phyloP scores from a whole-genome alignment of 1,284 basidiomycete genomes.

The Ganoderma resinaceum region DNA sequence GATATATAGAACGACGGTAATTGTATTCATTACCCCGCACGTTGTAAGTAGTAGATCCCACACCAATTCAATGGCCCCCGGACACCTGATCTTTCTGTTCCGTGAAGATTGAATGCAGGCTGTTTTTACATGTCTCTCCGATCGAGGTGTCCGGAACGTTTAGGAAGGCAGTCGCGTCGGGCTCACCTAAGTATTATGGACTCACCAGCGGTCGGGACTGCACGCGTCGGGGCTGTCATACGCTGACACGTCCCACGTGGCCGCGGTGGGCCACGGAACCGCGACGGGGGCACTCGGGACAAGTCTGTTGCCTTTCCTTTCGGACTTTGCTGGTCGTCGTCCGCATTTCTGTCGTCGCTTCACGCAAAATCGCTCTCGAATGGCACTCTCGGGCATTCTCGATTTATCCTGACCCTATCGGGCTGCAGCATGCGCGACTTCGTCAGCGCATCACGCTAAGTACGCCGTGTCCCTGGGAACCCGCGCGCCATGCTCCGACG shows the following conservation, averaged over 20 bases:
- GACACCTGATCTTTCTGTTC: not conserved
- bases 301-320: not conserved
- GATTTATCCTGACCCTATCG: not conserved
- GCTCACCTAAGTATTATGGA: too few relatives aligned
- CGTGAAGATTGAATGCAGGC: not conserved
- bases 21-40: not conserved
- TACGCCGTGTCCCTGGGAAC: not conserved
- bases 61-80: not conserved
- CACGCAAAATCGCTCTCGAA: conserved; percentile 1
- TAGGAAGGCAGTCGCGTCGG: not conserved
- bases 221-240: not conserved
- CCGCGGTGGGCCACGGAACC: not conserved
- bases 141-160: not conserved
- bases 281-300: not conserved
- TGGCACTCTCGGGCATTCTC: not conserved
- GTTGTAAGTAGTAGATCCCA: not conserved
- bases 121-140: not conserved
- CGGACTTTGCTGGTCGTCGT: not conserved
- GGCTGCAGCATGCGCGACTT: not conserved
- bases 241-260: not conserved
- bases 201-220: not conserved
- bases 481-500: not conserved
- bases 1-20: not conserved
- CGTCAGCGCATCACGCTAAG: not conserved
- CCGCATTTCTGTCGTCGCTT: not conserved